Conservation (phyloP, 2,329 filamentous ascomycete genomes). For the Myriosclerotinia scirpicola region DNA sequence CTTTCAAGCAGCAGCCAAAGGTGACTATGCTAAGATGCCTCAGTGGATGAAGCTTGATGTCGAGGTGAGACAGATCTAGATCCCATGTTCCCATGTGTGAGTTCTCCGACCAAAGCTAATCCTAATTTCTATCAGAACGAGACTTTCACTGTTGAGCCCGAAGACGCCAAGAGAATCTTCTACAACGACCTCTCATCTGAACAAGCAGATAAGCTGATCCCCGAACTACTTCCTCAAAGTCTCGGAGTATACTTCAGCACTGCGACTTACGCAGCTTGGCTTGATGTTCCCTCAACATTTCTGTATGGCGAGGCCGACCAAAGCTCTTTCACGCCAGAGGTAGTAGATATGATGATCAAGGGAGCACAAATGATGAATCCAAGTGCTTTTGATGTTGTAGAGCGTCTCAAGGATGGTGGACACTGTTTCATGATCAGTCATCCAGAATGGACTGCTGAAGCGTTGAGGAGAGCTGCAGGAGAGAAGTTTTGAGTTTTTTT, state of each 20-base stretch:
- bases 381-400: constrained; percentile 27
- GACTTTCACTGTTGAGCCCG: constrained; percentile 38
- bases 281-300: constrained; percentile 27
- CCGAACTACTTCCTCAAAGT: constrained; percentile 43
- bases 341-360: constrained; percentile 23
- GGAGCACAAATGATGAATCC: constrained; percentile 8
- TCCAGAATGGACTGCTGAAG: constrained; percentile 25
- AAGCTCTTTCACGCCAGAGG: constrained; percentile 6
- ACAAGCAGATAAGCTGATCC: constrained; percentile 41
- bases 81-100: no score
- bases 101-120: constrained; percentile 22
- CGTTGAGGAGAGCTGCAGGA: constrained; percentile 23
- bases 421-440: constrained; percentile 26
- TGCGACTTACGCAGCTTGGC: constrained; percentile 29
- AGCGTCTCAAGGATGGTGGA: constrained; percentile 18
- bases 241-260: constrained; percentile 36
- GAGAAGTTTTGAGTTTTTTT: constrained; percentile 8
- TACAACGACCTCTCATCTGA: constrained; percentile 45
- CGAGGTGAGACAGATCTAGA: constrained; percentile 30
- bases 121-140: constrained; percentile 40
- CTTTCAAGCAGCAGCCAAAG: constrained; percentile 19
- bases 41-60: constrained; percentile 41
- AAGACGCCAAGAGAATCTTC: constrained; percentile 44
- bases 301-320: constrained; percentile 18
- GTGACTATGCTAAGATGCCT: constrained; percentile 41